Percentiles rank a stretch among this genome's conserved stretches.
phyloP scores from a whole-genome alignment of 140 eudicot species.

The Anethum foeniculum region DNA sequence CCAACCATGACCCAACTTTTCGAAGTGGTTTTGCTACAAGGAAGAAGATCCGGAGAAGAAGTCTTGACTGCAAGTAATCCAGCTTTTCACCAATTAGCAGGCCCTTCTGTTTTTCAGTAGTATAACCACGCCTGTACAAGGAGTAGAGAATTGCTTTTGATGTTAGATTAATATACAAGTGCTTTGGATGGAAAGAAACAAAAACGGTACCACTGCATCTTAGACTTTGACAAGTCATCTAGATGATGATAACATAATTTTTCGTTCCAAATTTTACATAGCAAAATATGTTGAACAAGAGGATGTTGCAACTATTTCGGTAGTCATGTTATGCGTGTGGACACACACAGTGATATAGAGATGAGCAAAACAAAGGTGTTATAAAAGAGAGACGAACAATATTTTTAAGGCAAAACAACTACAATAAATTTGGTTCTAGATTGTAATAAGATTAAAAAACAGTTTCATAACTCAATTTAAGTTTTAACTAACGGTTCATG shows the following conservation, averaged over 20 bases:
- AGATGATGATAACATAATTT: not conserved
- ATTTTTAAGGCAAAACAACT: not conserved
- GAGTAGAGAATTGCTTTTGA: conserved; percentile 29
- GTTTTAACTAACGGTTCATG: not conserved
- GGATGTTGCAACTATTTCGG: not conserved
- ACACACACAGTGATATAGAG: not conserved
- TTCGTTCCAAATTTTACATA: not conserved
- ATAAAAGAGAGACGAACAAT: not conserved
- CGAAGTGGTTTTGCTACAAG: conserved; percentile 61
- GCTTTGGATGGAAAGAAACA: not conserved
- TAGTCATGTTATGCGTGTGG: not conserved
- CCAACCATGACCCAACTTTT: conserved; percentile 45
- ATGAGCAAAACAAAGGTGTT: not conserved
- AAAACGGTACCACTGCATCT: not conserved
- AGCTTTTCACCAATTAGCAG: conserved; percentile 67
- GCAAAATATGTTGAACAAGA: not conserved
- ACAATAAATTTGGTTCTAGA: not conserved
- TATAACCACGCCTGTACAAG: conserved; percentile 84
- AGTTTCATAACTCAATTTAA: not conserved
- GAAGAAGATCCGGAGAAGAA: conserved; percentile 58
- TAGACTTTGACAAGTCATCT: not conserved
- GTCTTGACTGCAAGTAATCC: conserved; percentile 87
- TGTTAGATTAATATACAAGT: conserved; percentile 22
- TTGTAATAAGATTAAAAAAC: not conserved
- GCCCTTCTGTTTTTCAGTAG: conserved; percentile 89